Percentiles rank a stretch among this genome's conserved stretches.
Evolutionary conservation across 23 red algal species (phyloP).

Genomic region (Gracilaria gracilis): DNA sequence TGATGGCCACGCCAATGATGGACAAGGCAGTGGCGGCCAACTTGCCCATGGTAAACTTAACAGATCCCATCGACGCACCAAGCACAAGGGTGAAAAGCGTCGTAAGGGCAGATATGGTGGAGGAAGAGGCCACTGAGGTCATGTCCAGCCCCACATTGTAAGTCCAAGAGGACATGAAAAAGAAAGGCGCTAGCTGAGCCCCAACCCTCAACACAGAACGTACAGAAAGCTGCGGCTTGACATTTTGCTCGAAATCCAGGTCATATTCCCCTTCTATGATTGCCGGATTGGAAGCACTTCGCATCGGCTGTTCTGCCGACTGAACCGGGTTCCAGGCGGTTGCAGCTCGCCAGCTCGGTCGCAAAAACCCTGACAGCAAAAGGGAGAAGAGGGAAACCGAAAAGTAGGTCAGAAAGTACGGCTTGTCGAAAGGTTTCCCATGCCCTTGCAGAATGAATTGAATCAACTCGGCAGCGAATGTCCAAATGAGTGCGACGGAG

Average conservation of each 20-base stretch:
- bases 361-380: conserved; percentile 74
- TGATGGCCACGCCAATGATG: conserved; percentile 70
- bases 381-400: conserved; percentile 80
- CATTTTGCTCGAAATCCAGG: conserved; percentile 9
- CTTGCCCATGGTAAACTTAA: conserved; percentile 69
- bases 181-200: conserved; percentile 66
- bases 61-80: conserved; percentile 63
- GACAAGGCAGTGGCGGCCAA: conserved; percentile 61
- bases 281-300: not conserved
- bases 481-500: conserved; percentile 90
- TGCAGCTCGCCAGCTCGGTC: conserved; percentile 51
- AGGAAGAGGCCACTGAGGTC: conserved; percentile 94
- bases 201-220: conserved; percentile 26
- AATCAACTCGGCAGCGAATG: conserved; percentile 81
- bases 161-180: conserved; percentile 76
- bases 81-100: conserved; percentile 87
- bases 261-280: conserved; percentile 24
- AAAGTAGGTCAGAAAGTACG: conserved; percentile 88
- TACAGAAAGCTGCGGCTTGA: conserved; percentile 16
- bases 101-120: conserved; percentile 81
- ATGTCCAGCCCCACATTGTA: conserved; percentile 83
- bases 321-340: not conserved
- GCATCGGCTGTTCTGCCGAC: conserved; percentile 11
- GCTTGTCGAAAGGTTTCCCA: conserved; percentile 62
- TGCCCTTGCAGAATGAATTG: conserved; percentile 71